Base-by-base conservation (phyloP, 1,284 basidiomycete species). In the Agroathelia rolfsii region DNA sequence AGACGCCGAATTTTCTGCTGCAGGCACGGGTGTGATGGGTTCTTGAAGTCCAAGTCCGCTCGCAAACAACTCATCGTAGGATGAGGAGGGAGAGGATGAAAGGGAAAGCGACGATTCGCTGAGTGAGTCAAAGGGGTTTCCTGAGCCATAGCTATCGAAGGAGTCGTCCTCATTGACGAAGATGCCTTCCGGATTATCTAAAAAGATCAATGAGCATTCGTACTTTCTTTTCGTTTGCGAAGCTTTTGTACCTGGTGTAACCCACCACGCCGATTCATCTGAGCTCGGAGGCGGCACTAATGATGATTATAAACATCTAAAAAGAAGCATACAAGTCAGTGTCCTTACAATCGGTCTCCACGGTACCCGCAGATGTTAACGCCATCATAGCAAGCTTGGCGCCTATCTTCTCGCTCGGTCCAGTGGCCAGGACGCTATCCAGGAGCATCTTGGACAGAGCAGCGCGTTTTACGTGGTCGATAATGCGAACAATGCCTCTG, bases 281-380 rank as follows among this genome's bases (percentile, higher is more conserved):
- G 79, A 72, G 46, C 84, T 88, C 0, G 85, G 86, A 3, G 72
- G 75, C 7, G 86, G 85, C 12, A 86, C 79, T 84, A n/a, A 28
- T 10, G 21, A 20, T 17, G 14, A 28, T 21, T 14, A 34, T 5
- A 21, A 18, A 24, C 37, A 17, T 28, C 12, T 24, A 26, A 15
- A 28, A 32, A 10, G 14, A 14, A 10, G 2, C 10, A 7, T 9
- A 17, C 11, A 16, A 22, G n/a, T 17, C 26, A 42, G 36, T 51
- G 59, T 56, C 47, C 43, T 62, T 59, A 31, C 24, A 15, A 30
- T 19, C 23, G 12, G 21, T n/a, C 32, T 35, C 48, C 51, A 31
- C 55, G 43, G 19, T 61, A 49, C 56, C 44, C 35, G 56, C 68
- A 31, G 47, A 60, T 42, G 56, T 65, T 32, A 66, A 48, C 24